Evolutionary conservation across 306 rosid genomes (phyloP).

Genomic region (Fragaria nilgerrensis): DNA sequence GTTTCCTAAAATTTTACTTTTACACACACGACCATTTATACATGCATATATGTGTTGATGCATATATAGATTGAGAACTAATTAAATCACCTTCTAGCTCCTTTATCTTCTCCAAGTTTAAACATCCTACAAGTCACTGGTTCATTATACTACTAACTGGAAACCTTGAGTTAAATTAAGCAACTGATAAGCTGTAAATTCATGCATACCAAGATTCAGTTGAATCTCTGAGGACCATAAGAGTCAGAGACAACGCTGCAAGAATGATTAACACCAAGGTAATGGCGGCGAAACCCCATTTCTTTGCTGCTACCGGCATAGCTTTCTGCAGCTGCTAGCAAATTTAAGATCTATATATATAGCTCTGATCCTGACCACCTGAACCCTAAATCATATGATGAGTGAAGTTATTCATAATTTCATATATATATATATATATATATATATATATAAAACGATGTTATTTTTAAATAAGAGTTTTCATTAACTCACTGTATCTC

Average conservation of each 20-base stretch:
- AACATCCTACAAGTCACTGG: no score
- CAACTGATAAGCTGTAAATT: not conserved
- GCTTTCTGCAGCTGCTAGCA: not conserved
- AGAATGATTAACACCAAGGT: not conserved
- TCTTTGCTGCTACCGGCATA: conserved; percentile 9
- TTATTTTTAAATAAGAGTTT: not conserved
- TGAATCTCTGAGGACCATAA: not conserved
- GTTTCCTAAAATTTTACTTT: no score
- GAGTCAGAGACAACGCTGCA: not conserved
- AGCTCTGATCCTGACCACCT: not conserved
- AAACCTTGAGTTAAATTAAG: no score
- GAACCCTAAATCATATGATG: not conserved
- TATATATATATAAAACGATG: not conserved
- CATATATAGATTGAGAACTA: no score
- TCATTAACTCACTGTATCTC: not conserved
- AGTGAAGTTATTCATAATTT: not conserved
- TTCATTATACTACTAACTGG: no score
- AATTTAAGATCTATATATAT: not conserved
- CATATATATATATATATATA: not conserved
- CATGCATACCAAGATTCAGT: conserved; percentile 8
- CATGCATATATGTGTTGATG: no score
- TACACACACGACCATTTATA: no score
- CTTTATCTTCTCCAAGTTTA: no score
- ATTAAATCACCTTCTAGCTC: no score
- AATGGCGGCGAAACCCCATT: not conserved